phyloP scores from a whole-genome alignment of 352 stramenopile genomes.

The Phytopythium mirpurense region DNA sequence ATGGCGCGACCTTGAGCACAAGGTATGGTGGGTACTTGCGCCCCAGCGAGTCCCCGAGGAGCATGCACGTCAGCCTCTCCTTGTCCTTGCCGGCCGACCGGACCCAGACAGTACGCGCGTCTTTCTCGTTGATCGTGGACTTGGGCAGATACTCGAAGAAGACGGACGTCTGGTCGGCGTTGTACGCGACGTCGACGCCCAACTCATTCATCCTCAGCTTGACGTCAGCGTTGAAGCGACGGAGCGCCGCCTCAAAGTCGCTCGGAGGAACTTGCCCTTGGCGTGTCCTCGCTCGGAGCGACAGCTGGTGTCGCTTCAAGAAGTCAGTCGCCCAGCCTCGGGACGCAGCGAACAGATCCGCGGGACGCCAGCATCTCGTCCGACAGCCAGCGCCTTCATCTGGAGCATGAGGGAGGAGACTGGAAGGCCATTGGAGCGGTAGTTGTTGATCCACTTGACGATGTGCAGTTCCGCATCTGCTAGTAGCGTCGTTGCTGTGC shows the following conservation, averaged over 20 bases:
- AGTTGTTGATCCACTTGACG: slow-evolving; percentile 16
- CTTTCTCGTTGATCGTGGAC: slow-evolving; percentile 15
- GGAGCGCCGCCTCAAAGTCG: too few species aligned
- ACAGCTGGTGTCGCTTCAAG: neutral
- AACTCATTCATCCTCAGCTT: slow-evolving; percentile 4
- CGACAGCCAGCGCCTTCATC: slow-evolving; percentile 13
- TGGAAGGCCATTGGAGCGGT: slow-evolving; percentile 15
- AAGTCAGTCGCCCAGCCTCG: slow-evolving; percentile 13
- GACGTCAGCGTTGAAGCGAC: slow-evolving; percentile 7
- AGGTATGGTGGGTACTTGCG: slow-evolving; percentile 14
- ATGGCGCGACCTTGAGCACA: slow-evolving; percentile 11
- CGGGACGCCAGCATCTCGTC: neutral
- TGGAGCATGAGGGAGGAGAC: slow-evolving; percentile 20
- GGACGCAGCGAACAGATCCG: slow-evolving; percentile 4
- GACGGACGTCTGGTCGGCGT: slow-evolving; percentile 10
- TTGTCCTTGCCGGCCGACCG: slow-evolving; percentile 16
- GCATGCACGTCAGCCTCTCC: slow-evolving; percentile 16
- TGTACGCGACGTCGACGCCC: slow-evolving; percentile 16
- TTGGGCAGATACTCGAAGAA: slow-evolving; percentile 23
- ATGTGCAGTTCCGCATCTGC: slow-evolving; percentile 14
- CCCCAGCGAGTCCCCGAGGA: slow-evolving; percentile 15
- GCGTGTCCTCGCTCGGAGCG: too few species aligned
- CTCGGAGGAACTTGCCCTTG: too few species aligned
- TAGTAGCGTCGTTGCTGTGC: slow-evolving; percentile 12
- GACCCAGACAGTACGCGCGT: slow-evolving; percentile 21